These are phyloP conservation scores for Scedosporium minutisporum DNA, from an alignment of 2,329 filamentous ascomycete species.

Conservation along the genomic window DNA sequence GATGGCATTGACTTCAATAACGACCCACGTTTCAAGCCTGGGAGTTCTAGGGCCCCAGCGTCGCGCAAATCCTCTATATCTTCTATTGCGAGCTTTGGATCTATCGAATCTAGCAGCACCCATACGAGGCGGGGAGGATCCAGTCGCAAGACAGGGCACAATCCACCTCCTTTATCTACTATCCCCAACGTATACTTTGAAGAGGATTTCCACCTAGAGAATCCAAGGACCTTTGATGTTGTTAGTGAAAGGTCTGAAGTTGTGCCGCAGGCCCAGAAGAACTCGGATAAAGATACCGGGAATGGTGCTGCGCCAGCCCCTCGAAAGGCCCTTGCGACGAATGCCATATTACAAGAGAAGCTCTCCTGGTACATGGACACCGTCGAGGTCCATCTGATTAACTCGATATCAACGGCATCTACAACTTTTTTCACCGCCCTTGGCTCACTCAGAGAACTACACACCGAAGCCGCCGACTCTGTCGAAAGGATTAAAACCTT, in stretches of 20 bases:
- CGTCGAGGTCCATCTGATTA: constrained; percentile 92
- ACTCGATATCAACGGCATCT: constrained; percentile 89
- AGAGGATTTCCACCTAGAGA: constrained; percentile 88
- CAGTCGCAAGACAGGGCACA: constrained; percentile 53
- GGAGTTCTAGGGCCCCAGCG: constrained; percentile 24
- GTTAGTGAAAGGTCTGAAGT: constrained; percentile 95
- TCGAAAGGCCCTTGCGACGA: constrained; percentile 84
- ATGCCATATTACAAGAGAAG: constrained; percentile 96
- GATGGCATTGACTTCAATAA: constrained; percentile 28
- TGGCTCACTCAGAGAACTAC: constrained; percentile 80
- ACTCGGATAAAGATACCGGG: constrained; percentile 43
- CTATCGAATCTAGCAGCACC: constrained; percentile 16
- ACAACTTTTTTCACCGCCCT: constrained; percentile 93
- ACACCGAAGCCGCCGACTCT: constrained; percentile 85
- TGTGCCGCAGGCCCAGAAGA: constrained; percentile 46
- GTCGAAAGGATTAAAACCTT: constrained; percentile 77
- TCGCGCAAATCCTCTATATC: constrained; percentile 31
- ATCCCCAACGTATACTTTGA: constrained; percentile 94
- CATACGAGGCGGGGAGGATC: constrained; percentile 35
- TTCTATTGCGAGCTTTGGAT: constrained; percentile 32
- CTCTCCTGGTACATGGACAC: constrained; percentile 99
- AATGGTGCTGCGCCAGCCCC: constrained; percentile 50
- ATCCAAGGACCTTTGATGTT: constrained; percentile 90
- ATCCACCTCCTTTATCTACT: constrained; percentile 77
- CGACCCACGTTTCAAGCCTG: constrained; percentile 38